phyloP scores from a whole-genome alignment of 768 basidiomycete genomes.

The Trametes meyenii region DNA sequence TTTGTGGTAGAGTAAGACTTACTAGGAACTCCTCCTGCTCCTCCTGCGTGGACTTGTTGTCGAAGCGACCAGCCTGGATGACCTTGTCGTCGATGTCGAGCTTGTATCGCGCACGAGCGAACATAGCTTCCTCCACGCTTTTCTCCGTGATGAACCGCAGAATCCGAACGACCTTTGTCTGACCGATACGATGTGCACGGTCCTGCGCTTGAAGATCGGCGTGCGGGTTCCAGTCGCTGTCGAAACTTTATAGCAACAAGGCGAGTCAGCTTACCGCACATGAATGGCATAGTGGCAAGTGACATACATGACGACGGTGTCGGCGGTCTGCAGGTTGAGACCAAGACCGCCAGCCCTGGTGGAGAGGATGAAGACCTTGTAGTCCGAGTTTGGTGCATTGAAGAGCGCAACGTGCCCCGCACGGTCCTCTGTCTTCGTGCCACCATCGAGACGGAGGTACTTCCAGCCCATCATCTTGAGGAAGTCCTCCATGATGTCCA shows the following conservation, averaged over 20 bases:
- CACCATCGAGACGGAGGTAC: constrained; percentile 92
- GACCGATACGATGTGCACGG: constrained; percentile 99
- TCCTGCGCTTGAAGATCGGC: constrained; percentile 99
- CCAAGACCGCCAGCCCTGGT: constrained; percentile 93
- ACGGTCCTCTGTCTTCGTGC: constrained; percentile 95
- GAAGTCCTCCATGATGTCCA: constrained; percentile 98
- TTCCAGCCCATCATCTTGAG: constrained; percentile 85
- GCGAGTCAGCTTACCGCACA: background rate
- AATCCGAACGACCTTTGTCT: constrained; percentile 97
- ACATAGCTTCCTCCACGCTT: constrained; percentile 98
- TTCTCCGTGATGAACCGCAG: constrained; percentile 97
- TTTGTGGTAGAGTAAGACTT: constrained; percentile 33
- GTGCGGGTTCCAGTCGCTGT: constrained; percentile 95
- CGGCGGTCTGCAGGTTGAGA: constrained; percentile 94
- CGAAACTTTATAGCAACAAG: constrained; percentile 52
- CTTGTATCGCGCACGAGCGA: constrained; percentile 92
- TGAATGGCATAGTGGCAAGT: background rate
- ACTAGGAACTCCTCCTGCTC: constrained; percentile 97
- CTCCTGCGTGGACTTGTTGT: constrained; percentile 97
- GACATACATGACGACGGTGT: constrained; percentile 91
- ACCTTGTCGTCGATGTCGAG: constrained; percentile 99
- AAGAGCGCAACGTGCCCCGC: constrained; percentile 84
- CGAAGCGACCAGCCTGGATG: constrained; percentile 98
- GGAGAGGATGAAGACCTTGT: constrained; percentile 90
- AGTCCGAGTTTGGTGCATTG: constrained; percentile 87